Base-by-base conservation (phyloP, 2,329 filamentous ascomycete genomes). In the Microthyrium microscopicum region DNA sequence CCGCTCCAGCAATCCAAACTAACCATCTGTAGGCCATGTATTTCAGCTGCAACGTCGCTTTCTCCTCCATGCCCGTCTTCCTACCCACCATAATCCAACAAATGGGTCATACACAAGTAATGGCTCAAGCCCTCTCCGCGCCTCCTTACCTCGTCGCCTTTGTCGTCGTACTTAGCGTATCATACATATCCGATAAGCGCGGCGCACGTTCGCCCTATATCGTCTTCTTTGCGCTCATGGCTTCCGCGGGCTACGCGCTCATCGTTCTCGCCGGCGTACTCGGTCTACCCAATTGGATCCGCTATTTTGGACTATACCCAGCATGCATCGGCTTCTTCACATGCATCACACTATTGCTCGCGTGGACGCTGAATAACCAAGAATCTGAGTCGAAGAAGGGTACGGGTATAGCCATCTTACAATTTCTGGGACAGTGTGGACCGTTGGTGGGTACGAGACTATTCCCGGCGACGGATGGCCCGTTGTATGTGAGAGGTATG, bases 351-450 rank as follows among this genome's bases (percentile, higher is more conserved):
- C 65, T 92, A 20, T 77, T 85, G 43, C 79, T 93, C 36, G 77
- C 81, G 2, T 93, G 84, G 84, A 81, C 70, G 22, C 70, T 93
- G 47, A 91, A 92, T 49, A 93, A 92, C 52, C 80, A 89, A 49
- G 58, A 67, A 34, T 72, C 63, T 9, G 70, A 75, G 40, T 70
- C 68, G 33, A 69, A 72, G 5, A 77, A 79, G 42, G 81, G 81
- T 0, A 72, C 72, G 2, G 81, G 77, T 2, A 80, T 92, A 46
- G 81, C 78, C 1, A 62, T 93, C 20, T 53, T 94, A 47, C 85
- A 93, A 52, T 47, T 83, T 22, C 65, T 93, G 11, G 85, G 82
- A 1, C 82, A 91, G 55, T 76, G 74, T 41, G 82, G 82, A 0
- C 81, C 82, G 2, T 54, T 70, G 7, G 43, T 69, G 1, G 66